Percentiles rank a stretch among this genome's conserved stretches.
phyloP scores from a whole-genome alignment of 2,329 filamentous ascomycete genomes.

The Cladosporium sp. region DNA sequence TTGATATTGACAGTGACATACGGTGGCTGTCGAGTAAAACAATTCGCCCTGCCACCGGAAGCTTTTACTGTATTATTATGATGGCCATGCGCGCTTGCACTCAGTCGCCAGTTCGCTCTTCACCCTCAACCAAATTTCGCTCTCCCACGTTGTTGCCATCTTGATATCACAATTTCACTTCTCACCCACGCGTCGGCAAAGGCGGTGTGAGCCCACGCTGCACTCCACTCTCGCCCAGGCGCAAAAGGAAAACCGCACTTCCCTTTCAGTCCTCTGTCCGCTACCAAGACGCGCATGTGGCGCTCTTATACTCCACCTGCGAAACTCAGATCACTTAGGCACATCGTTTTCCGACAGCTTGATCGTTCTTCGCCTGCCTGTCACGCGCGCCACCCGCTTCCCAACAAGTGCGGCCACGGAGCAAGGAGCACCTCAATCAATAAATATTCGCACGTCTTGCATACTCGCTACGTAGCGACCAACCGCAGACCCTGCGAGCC shows the following conservation, averaged over 20 bases:
- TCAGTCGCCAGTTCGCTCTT: background rate
- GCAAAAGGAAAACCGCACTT: constrained; percentile 7
- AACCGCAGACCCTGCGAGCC: constrained; percentile 5
- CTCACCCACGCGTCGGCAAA: constrained; percentile 4
- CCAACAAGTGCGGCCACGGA: constrained; percentile 10
- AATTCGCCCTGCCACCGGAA: background rate
- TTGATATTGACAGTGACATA: background rate
- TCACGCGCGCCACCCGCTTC: constrained; percentile 15
- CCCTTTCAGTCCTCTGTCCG: background rate
- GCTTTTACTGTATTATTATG: background rate
- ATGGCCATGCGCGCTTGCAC: constrained; percentile 1
- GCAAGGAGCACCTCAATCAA: constrained; percentile 8
- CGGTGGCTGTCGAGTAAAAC: constrained; percentile 5
- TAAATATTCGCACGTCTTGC: constrained; percentile 12
- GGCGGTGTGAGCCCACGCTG: background rate
- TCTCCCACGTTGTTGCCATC: background rate
- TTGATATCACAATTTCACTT: constrained; percentile 8
- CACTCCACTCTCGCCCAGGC: constrained; percentile 17
- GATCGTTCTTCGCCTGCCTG: constrained; percentile 3
- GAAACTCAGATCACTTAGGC: background rate
- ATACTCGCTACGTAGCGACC: constrained; percentile 11
- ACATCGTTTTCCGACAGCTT: background rate
- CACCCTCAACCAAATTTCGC: constrained; percentile 13
- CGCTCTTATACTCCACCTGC: constrained; percentile 12
- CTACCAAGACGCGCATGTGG: constrained; percentile 8